Evolutionary conservation across 2,329 filamentous ascomycete genomes (phyloP), one percentile per base, ranked within the genome.

Genomic region (Endoconidiophora polonica): DNA sequence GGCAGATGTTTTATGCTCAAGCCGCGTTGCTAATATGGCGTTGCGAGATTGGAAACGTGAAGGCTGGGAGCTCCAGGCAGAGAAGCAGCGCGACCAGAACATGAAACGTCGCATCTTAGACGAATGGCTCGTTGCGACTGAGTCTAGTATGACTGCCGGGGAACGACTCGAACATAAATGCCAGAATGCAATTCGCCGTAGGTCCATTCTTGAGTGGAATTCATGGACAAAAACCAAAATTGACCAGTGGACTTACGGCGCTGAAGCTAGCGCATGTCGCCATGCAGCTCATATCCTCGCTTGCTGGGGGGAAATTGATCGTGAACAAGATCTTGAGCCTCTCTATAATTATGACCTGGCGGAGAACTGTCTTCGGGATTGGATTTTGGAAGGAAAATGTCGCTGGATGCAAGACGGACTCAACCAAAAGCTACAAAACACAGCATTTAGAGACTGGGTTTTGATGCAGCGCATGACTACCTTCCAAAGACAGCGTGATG

Each of bases 121-220:
- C 12, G 52, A 56, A 38, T 58, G 57, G 57, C 44, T 42, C 7
- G 45, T 33, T 16, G 46, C 54, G 20, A 48, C 44, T 2, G 48
- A 50, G 10, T 37, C 44, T 3, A 43, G 20, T 10, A 10, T 50
- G 26, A 33, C 39, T 3, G 26, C 41, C 18, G 41, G 45, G 42
- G 37, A 41, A 3, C 37, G 42, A 12, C 41, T 54, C 9, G 48
- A 54, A 20, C 20, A 26, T n/a, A 42, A 41, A 16, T 51, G 16
- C 16, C 41, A 51, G 20, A 41, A 33, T 4, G 38, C 48, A 2
- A 29, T 54, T 16, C 16, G 26, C 2, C 45, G 12, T 2, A 54
- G 51, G 14, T 12, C 41, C 5, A 42, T 51, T 3, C 18, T 10
- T 9, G 18, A n/a, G 12, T 53, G 52, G 52, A 41, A 44, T 29